Conservation (phyloP, 176 grass and related monocot genomes). For the Pontederia paniculata region DNA sequence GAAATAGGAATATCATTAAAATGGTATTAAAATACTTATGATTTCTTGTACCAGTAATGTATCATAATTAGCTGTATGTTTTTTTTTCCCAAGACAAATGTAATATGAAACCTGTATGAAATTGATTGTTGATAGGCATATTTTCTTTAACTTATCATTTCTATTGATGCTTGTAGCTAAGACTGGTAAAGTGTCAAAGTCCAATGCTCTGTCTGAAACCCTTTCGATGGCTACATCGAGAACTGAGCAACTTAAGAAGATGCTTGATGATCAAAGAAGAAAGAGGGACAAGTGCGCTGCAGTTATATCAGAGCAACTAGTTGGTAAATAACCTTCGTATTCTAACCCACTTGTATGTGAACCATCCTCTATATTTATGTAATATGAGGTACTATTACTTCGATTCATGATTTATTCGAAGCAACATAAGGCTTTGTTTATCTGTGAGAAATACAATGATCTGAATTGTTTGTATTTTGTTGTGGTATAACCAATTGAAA, state of each 20-base stretch:
- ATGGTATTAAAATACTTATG: too few species aligned
- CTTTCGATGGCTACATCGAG: constrained; percentile 33
- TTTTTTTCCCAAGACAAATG: too few species aligned
- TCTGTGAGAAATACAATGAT: too few species aligned
- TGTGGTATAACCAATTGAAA: too few species aligned
- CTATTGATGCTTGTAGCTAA: constrained; percentile 29
- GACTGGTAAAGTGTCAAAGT: constrained; percentile 33
- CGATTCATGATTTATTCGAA: too few species aligned
- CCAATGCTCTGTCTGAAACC: constrained; percentile 23
- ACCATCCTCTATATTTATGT: neutral
- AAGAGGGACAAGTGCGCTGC: constrained; percentile 38
- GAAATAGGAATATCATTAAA: too few species aligned
- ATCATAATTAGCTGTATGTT: too few species aligned
- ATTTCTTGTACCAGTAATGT: too few species aligned
- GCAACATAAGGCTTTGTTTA: neutral
- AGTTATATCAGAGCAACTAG: constrained; percentile 32
- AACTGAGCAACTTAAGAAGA: constrained; percentile 46
- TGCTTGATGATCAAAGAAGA: constrained; percentile 34
- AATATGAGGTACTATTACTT: neutral
- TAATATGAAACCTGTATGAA: too few species aligned
- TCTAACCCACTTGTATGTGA: neutral
- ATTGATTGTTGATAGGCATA: too few species aligned
- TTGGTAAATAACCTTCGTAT: constrained; percentile 27
- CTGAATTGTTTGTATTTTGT: too few species aligned
- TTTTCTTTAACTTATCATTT: too few species aligned